Conservation (phyloP, 768 basidiomycete species). For the Imleria badia region DNA sequence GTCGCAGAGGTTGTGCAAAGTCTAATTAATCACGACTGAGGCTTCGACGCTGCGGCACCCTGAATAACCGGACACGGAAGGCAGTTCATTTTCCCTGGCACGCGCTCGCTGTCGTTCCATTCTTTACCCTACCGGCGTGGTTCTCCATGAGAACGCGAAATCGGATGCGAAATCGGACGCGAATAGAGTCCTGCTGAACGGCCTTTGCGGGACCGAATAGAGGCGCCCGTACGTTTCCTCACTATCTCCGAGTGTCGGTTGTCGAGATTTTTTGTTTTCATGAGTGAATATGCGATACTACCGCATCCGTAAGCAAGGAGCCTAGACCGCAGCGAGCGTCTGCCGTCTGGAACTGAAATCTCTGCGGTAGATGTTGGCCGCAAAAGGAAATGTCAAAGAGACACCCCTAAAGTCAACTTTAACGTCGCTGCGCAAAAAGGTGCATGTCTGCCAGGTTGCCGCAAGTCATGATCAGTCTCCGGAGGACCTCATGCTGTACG, state of each 20-base stretch:
- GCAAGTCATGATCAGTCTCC: neutral
- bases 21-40: conserved; percentile 5
- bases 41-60: neutral
- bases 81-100: neutral
- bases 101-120: neutral
- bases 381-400: conserved; percentile 14
- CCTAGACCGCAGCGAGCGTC: neutral
- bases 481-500: neutral
- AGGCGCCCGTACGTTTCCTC: neutral
- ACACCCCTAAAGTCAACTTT: neutral
- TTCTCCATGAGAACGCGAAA: neutral
- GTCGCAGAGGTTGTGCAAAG: neutral
- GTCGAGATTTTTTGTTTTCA: neutral
- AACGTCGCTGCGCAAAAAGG: neutral
- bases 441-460: conserved; percentile 2
- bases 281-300: neutral
- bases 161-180: neutral
- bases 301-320: neutral
- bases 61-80: neutral
- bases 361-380: neutral
- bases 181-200: neutral
- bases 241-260: neutral
- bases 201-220: conserved; percentile 3
- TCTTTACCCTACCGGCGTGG: neutral
- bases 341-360: neutral